These are phyloP conservation scores for Cucumis cinereus DNA, from an alignment of 306 rosid species.

Conservation along the genomic window DNA sequence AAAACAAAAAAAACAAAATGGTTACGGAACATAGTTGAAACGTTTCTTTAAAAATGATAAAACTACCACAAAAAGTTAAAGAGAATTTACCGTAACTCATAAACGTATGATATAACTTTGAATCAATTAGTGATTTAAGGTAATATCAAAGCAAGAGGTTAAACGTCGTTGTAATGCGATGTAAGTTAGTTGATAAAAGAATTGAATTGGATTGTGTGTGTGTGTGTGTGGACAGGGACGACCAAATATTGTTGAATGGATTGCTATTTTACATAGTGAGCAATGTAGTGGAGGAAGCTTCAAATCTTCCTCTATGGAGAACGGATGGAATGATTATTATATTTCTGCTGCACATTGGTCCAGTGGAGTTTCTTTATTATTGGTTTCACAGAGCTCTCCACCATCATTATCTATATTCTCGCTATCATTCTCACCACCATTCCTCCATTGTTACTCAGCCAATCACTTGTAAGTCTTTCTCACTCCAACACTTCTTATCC, in stretches of 20 bases:
- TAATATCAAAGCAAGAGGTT: no score
- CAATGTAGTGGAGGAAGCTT: neutral
- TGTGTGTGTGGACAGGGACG: conserved; percentile 22
- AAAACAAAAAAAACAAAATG: no score
- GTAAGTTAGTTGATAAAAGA: no score
- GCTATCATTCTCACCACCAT: conserved; percentile 37
- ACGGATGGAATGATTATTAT: conserved; percentile 15
- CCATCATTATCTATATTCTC: conserved; percentile 33
- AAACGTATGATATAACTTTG: no score
- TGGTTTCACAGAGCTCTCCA: conserved; percentile 47
- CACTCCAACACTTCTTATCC: neutral
- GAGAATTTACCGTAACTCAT: no score
- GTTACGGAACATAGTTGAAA: no score
- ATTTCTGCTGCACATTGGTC: conserved; percentile 18
- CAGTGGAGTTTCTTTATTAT: conserved; percentile 30
- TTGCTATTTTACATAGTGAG: neutral
- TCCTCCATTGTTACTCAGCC: conserved; percentile 41
- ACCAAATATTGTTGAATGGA: conserved; percentile 22
- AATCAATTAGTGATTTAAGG: no score
- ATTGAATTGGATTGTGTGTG: no score
- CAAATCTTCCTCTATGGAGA: conserved; percentile 16
- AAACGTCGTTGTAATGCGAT: no score
- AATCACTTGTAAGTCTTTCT: conserved; percentile 21
- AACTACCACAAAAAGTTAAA: no score
- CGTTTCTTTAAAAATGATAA: no score